Conservation (phyloP, 140 eudicot species). For the Anethum foeniculum region DNA sequence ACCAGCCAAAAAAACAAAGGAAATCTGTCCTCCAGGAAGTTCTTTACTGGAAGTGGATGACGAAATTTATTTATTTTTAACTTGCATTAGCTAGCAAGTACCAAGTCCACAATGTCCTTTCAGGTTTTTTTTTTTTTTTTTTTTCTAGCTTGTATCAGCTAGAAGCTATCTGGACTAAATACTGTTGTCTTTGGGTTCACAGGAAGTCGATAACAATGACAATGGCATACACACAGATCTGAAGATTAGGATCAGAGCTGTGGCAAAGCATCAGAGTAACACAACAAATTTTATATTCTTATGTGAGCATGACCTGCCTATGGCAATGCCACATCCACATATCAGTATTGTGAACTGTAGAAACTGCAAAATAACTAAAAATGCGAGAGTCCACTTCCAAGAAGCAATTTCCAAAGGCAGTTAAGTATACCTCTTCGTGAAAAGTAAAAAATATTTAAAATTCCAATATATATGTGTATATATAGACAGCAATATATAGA, state of each 20-base stretch:
- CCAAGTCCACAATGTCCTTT: not conserved
- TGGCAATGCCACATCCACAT: not conserved
- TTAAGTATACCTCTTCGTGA: too few relatives aligned
- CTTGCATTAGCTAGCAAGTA: not conserved
- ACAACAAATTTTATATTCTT: not conserved
- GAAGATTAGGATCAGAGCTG: not conserved
- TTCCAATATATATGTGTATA: too few relatives aligned
- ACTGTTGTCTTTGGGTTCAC: not conserved
- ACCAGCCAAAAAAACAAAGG: not conserved
- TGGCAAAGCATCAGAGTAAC: not conserved
- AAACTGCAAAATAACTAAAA: not conserved
- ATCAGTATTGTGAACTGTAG: not conserved
- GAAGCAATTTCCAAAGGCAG: not conserved
- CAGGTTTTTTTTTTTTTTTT: not conserved
- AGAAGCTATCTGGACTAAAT: not conserved
- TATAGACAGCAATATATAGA: too few relatives aligned
- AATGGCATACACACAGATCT: not conserved
- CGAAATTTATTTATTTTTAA: not conserved
- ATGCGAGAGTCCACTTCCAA: not conserved
- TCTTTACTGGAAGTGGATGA: not conserved
- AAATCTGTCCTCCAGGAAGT: not conserved
- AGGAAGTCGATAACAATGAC: not conserved
- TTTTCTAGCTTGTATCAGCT: not conserved
- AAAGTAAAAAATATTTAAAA: too few relatives aligned
- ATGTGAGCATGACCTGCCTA: not conserved